Percentiles rank a stretch among this genome's conserved stretches.
phyloP scores from a whole-genome alignment of 2,329 filamentous ascomycete species.

The Fusarium equiseti region DNA sequence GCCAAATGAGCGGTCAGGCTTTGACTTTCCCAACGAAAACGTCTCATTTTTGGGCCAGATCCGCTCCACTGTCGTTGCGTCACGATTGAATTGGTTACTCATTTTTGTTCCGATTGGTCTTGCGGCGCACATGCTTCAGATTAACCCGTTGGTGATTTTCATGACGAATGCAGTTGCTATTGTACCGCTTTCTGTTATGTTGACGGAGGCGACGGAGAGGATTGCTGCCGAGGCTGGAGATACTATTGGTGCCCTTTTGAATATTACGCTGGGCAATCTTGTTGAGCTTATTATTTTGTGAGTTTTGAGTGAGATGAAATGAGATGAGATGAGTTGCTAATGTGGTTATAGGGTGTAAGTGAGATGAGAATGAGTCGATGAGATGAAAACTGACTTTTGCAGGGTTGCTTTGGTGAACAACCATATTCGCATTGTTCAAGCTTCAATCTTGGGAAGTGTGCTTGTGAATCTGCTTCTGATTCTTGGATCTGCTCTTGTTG shows the following conservation, averaged over 20 bases:
- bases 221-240: slow-evolving; percentile 69
- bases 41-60: slow-evolving; percentile 43
- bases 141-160: slow-evolving; percentile 61
- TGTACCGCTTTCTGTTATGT: slow-evolving; percentile 67
- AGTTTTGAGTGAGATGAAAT: slow-evolving; percentile 28
- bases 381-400: slow-evolving; percentile 31
- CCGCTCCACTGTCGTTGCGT: slow-evolving; percentile 48
- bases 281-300: slow-evolving; percentile 72
- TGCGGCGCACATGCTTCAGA: slow-evolving; percentile 58
- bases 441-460: slow-evolving; percentile 80
- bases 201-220: slow-evolving; percentile 71
- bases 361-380: background rate
- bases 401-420: slow-evolving; percentile 66
- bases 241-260: slow-evolving; percentile 69
- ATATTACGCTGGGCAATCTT: slow-evolving; percentile 72
- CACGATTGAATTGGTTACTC: slow-evolving; percentile 73
- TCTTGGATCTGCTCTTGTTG: slow-evolving; percentile 79
- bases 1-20: slow-evolving; percentile 26
- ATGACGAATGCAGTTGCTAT: slow-evolving; percentile 71
- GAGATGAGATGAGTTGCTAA: slow-evolving; percentile 44
- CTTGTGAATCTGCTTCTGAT: slow-evolving; percentile 82
- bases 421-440: slow-evolving; percentile 81
- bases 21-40: slow-evolving; percentile 27
- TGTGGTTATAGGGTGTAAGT: slow-evolving; percentile 52
- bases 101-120: slow-evolving; percentile 79